Evolutionary conservation across 176 grass and related monocot species (phyloP), one percentile per base, ranked within the genome.

Genomic region (Guadua angustifolia): DNA sequence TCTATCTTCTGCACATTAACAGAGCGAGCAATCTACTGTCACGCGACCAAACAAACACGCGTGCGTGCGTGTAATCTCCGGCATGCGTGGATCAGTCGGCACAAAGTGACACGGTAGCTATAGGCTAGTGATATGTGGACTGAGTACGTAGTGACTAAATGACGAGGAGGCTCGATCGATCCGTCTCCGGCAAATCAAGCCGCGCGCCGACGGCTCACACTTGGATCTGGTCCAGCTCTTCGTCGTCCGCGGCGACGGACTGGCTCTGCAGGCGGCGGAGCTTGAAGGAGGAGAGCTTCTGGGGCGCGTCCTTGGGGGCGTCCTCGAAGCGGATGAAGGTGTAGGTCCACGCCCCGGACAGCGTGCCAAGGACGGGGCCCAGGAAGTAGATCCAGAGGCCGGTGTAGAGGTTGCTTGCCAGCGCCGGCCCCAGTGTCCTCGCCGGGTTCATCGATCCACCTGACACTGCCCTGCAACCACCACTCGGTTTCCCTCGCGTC

Each of bases 361-460:
- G 51, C 4, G 96, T 95, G 66, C 93, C 93, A 0, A 94, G 51
- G 16, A 91, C 91, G 19, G 96, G 96, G 7, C 93, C 96, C 0
- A 95, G n/a, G 70, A 99, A 95, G 82, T 99, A 99, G 66, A 99
- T 80, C 96, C 96, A 99, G 16, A 99, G 93, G 9, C 88, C 90
- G 5, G 79, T 21, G 89, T 79, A 99, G 17, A 69, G 43, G 67
- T 83, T 86, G 96, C 93, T 99, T 22, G 93, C 96, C 55, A 99
- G 81, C 77, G 97, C 97, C 64, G 97, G 97, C 15, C 89, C 97
- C 73, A 96, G 88, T 13, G 97, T 95, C 89, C 97, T 86, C 61
- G 92, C 97, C 21, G 97, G 97, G 80, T 99, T 99, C 97, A 96
- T 99, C 51, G 97, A 99, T 82, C 97, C 97, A 59, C 97, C 97